Evolutionary conservation across 208 protist genomes (phyloP), one percentile per base, ranked within the genome.

Genomic region (Crithidia acanthocephali): DNA sequence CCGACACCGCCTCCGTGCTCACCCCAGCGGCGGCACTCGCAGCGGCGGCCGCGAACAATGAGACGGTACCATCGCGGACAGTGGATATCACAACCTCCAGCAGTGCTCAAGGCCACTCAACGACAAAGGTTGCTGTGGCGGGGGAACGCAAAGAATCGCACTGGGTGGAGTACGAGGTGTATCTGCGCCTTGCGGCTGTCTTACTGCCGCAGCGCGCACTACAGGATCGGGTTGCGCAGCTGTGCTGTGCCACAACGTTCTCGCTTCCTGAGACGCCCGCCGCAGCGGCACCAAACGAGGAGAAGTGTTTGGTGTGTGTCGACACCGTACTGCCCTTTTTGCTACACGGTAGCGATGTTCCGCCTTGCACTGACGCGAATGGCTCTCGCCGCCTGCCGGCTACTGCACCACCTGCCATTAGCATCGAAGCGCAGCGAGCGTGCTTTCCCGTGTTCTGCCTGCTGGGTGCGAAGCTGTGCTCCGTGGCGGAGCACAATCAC

Each of bases 281-380:
- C 44, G 5, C 6, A 13, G 37, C 71, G 3, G 33, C 5, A 28
- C 2, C 18, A 5, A n/a, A 11, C 4, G 47, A 9, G 6, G 22
- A 60, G 23, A 30, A 18, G 25, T 58, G 20, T 0, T 56, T 67
- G 0, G 45, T 84, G 0, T 68, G 72, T 11, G 13, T 84, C 9
- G 56, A 67, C 23, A 58, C 70, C 30, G 50, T 82, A 32, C 30
- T 88, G 3, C 33, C 74, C 15, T 84, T 88, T 76, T 47, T 88
- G 11, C 32, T 75, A 18, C 42, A 70, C 27, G 80, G 73, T 16
- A 28, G 63, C 23, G 56, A 59, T n/a, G 37, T 77, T 16, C 5
- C 28, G 23, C 35, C 53, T 5, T 53, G 44, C 0, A 15, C 35
- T 11, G 15, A 11, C 11, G 35, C 0, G 13, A 20, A 20, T 48